Base-by-base conservation (phyloP, 176 grass and related monocot species). In the Dactylis glomerata region DNA sequence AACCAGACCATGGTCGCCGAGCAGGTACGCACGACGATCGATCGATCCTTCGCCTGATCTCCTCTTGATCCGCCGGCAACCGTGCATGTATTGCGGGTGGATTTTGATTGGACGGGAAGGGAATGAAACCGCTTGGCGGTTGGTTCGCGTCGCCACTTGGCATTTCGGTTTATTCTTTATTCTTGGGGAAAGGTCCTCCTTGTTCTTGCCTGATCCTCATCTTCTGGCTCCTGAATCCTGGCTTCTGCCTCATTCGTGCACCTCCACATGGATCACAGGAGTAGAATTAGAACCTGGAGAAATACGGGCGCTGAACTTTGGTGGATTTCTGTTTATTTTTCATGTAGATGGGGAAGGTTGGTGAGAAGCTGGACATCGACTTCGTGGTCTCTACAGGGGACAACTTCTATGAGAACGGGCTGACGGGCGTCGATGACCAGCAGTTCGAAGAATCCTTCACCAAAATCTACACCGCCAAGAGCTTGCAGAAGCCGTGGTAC, bases 371-470 rank as follows among this genome's bases (percentile, higher is more conserved):
- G 14, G 49, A 81, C 37, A 93, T 98, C 20, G 96, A 98, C 79
- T 98, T 93, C 75, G 96, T 98, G n/a, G 77, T 98, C 24, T 98
- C 96, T 22, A 92, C 89, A 0, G 96, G 96, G 9, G 96, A 98
- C 73, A 95, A 97, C 65, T 97, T 97, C 79, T 98, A 98, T 45
- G 77, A 83, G 30, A 23, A 92, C 27, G 92, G 93, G 13, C 73
- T 98, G 5, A 92, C 74, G 10, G 87, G 91, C 17, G 73, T 95
- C 19, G 40, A 95, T 12, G 93, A 98, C n/a, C 73, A 24, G 3
- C 64, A 71, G 36, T 98, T 98, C 16, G 79, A 92, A 7, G 76
- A 93, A 67, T 98, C 96, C 5, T 98, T 98, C 45, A 81, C 87
- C 10, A 14, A 85, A 19, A 85, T 95, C 31, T 98, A 95, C 81